Evolutionary conservation across 495 filamentous ascomycete genomes (phyloP), one percentile per base, ranked within the genome.

Genomic region (Corynascus novoguineensis): DNA sequence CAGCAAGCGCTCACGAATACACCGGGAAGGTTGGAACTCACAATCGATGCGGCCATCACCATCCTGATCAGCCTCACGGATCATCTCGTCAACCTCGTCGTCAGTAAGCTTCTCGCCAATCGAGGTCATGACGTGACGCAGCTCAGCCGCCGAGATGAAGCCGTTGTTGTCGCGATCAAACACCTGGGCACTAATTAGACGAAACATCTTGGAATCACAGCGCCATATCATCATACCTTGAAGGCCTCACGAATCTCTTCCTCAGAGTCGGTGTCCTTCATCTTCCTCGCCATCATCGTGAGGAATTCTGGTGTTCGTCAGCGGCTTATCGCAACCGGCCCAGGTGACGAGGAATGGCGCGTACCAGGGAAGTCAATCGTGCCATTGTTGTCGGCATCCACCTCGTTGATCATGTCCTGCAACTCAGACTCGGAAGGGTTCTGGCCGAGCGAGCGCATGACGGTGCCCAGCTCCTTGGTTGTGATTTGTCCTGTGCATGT

Each of bases 331-430:
- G 59, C 69, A 55, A 21, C 0, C 24, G 1, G n/a, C 28, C 27
- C 9, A 8, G 27, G 40, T 9, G 15, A 5, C 3, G 3, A 21
- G 22, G 17, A 12, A 21, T 42, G 53, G 40, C 24, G 6, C 78
- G 56, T 86, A 96, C 92, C 92, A 66, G 92, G 92, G 76, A 98
- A 98, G 74, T 98, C 95, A 65, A 98, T 98, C 60, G 93, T 97
- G 76, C 93, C 93, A 71, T 97, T 98, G 84, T 97, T 97, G 79
- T 97, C 92, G 69, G 93, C 91, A 68, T 98, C 93, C 55, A 98
- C 95, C 79, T 97, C 95, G 80, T 97, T 97, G 81, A 98, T 97
- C 93, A 98, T 97, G 72, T 97, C 95, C 78, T 97, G 95, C 61
- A 98, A 81, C 76, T 98, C 93, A 53, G 92, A 96, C 80, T 97